Percentiles rank a stretch among this genome's conserved stretches.
Conservation (phyloP, 179 eudicot genomes). For the Heliamphora pulchella region DNA sequence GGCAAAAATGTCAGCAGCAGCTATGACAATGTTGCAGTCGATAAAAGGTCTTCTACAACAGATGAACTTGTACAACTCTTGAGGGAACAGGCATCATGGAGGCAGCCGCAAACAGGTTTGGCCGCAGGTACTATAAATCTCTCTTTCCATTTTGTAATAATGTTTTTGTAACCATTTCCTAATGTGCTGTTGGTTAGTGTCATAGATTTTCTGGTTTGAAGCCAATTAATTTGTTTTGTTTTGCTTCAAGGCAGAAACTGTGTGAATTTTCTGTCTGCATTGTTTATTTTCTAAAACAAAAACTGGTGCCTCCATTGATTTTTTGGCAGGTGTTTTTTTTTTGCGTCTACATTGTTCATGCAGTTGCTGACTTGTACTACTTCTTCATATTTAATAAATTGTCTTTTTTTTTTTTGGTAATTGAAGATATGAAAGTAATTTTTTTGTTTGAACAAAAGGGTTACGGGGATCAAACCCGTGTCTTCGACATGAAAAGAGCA, state of each 20-base stretch:
- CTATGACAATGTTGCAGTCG: constrained; percentile 18
- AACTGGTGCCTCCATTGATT: background rate
- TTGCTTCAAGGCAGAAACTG: background rate
- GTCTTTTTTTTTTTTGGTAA: background rate
- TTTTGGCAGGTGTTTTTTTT: background rate
- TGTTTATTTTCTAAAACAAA: background rate
- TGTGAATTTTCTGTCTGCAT: background rate
- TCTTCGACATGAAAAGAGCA: too few species aligned
- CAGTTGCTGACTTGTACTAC: background rate
- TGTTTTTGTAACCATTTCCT: background rate
- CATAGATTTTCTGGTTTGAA: background rate
- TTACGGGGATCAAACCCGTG: too few species aligned
- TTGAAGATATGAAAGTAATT: too few species aligned
- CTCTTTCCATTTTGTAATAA: background rate
- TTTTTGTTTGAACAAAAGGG: too few species aligned
- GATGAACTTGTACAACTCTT: constrained; percentile 43
- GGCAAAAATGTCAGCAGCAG: constrained; percentile 21
- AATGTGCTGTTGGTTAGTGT: background rate
- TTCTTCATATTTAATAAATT: background rate
- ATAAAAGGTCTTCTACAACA: constrained; percentile 35
- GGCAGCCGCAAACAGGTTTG: constrained; percentile 28
- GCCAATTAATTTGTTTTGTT: background rate
- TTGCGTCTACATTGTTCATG: background rate
- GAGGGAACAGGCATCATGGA: constrained; percentile 54
- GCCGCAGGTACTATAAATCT: constrained; percentile 22